Base-by-base conservation (phyloP, 176 grass and related monocot genomes). In the Themeda triandra region DNA sequence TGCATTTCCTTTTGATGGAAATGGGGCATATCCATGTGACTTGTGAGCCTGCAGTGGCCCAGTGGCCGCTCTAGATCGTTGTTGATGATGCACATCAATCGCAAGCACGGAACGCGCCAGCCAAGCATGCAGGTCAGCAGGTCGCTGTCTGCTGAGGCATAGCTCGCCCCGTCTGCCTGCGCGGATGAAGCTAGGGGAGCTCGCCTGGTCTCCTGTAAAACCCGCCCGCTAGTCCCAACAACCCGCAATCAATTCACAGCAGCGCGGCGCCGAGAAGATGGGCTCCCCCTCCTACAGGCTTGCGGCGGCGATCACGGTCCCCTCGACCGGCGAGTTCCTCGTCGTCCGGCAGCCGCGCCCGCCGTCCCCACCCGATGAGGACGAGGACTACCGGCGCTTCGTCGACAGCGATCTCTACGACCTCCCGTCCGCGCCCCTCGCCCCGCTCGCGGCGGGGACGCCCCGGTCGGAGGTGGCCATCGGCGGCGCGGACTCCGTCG, bases 371-470 rank as follows among this genome's bases (percentile, higher is more conserved):
- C 63, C 63, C 27, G 69, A 58, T 64, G 83, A 80, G 66, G 93
- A 92, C 15, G 93, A 92, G 78, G 93, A 98, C 28, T 99, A 94
- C 91, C 9, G 65, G 24, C 77, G 54, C 10, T 89, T 81, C 64
- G 83, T 90, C 63, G 96, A 99, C 80, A 94, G 93, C 80, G 91
- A 94, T 25, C 91, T 99, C 81, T 99, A 87, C 85, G 93, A 96
- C 96, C 89, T 99, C 69, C 96, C 96, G 48, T 94, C 83, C 31
- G 86, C 84, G 17, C 74, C 87, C 2, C 88, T 99, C 28, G 59
- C 66, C 24, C 89, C 35, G 10, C 84, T 92, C 13, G 51, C 27
- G 21, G 51, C 27, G 21, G 85, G 67, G 8, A 84, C 85, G 10
- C 24, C 8, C 31, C 79, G 53, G 35, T 90, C 87, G 2, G 81